Conservation (phyloP, 805 yeast species). For the Candida nonsorbophila region DNA sequence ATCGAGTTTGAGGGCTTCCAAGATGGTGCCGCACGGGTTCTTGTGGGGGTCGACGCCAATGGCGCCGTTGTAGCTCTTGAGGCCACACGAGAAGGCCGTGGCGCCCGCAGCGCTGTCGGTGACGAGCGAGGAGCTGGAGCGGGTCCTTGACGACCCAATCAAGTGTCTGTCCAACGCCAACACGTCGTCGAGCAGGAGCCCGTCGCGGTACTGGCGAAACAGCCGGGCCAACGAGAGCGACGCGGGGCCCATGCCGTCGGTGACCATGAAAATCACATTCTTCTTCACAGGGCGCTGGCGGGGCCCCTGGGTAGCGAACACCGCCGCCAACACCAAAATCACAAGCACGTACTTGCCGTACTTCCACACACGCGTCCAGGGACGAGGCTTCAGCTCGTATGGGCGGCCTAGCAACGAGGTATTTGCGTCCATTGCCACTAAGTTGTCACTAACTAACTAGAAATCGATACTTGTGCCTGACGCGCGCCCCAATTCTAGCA, state of each 20-base stretch:
- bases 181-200: conserved; percentile 49
- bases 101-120: conserved; percentile 98
- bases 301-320: conserved; percentile 3
- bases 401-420: not conserved
- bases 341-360: conserved; percentile 2
- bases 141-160: conserved; percentile 79
- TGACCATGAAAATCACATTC: conserved; percentile 79
- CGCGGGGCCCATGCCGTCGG: conserved; percentile 94
- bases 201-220: conserved; percentile 57
- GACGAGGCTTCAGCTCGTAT: too few species aligned
- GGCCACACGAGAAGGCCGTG: conserved; percentile 82
- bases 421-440: not conserved
- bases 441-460: too few species aligned
- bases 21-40: conserved; percentile 76
- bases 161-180: conserved; percentile 61
- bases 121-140: conserved; percentile 70
- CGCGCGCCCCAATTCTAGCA: conserved; percentile 20
- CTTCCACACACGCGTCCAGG: not conserved
- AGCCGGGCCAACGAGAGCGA: conserved; percentile 74
- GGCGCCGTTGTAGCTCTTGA: conserved; percentile 83
- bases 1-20: conserved; percentile 78
- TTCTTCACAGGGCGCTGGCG: conserved; percentile 37
- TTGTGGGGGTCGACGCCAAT: conserved; percentile 71
- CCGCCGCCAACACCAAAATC: conserved; percentile 3
- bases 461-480: too few species aligned